phyloP scores from a whole-genome alignment of 164 flowering plant species.

The Umbilicus rupestris region DNA sequence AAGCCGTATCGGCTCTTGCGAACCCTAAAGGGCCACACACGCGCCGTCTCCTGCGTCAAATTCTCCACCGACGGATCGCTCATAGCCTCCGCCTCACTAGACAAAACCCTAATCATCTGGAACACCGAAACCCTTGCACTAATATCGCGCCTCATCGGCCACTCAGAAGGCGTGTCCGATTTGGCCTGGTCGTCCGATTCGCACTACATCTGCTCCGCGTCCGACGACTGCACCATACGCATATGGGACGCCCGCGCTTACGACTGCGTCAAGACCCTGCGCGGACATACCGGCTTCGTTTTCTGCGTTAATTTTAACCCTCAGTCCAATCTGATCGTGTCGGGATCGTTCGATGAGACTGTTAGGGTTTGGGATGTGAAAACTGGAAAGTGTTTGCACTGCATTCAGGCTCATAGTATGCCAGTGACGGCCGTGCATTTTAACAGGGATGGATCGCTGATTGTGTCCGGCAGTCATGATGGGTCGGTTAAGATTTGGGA shows the following conservation, averaged over 20 bases:
- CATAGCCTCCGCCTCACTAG: constrained; percentile 85
- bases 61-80: constrained; percentile 83
- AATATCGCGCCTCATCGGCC: constrained; percentile 53
- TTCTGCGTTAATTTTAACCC: constrained; percentile 92
- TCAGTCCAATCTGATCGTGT: constrained; percentile 70
- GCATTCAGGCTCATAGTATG: constrained; percentile 50
- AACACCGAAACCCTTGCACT: constrained; percentile 41
- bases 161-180: constrained; percentile 78
- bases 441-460: constrained; percentile 72
- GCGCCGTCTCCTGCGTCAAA: constrained; percentile 81
- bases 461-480: constrained; percentile 82
- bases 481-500: constrained; percentile 97
- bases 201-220: constrained; percentile 92
- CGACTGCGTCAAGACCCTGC: constrained; percentile 67
- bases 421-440: constrained; percentile 83
- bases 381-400: constrained; percentile 51
- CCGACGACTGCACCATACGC: constrained; percentile 79
- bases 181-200: constrained; percentile 93
- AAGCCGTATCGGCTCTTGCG: constrained; percentile 16
- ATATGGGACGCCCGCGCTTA: constrained; percentile 77
- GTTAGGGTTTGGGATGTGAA: constrained; percentile 85
- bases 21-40: constrained; percentile 49
- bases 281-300: constrained; percentile 67
- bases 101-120: constrained; percentile 72
- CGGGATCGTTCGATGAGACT: constrained; percentile 83